Conservation (phyloP, 371 early-diverging fungal species). For the Mucor piriformis region DNA sequence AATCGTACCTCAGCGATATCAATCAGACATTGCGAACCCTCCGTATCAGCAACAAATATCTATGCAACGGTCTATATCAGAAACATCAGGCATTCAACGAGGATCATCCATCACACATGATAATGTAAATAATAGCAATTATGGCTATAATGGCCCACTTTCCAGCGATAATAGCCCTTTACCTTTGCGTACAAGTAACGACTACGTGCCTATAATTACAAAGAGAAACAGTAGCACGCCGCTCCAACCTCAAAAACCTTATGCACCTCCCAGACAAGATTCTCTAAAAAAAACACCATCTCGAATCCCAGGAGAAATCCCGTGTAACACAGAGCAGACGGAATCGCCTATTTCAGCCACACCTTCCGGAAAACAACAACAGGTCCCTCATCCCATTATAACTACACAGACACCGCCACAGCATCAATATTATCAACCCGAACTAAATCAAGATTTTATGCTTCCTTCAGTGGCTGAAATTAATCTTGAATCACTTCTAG, state of each 20-base stretch:
- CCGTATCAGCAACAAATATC: constrained; percentile 1
- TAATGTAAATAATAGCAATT: neutral
- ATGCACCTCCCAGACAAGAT: constrained; percentile 18
- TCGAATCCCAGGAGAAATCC: too few species aligned
- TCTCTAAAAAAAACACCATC: constrained; percentile 7
- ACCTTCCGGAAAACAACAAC: neutral
- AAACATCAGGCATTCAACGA: constrained; percentile 8
- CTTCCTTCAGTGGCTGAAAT: neutral
- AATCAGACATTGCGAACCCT: neutral
- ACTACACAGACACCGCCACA: constrained; percentile 1
- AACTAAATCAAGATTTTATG: constrained; percentile 1
- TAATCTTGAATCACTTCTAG: constrained; percentile 3
- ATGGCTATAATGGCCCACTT: neutral
- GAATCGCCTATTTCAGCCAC: neutral
- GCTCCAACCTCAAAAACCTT: constrained; percentile 1
- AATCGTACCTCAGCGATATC: constrained; percentile 8
- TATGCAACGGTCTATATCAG: constrained; percentile 12
- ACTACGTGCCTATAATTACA: neutral
- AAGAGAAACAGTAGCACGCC: neutral
- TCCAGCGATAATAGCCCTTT: neutral
- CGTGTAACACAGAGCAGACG: too few species aligned
- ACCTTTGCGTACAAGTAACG: neutral
- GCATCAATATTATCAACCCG: constrained; percentile 6
- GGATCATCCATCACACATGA: constrained; percentile 8
- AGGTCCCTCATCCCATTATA: neutral